phyloP scores from a whole-genome alignment of 2,329 filamentous ascomycete species.

The Aspergillus caelatus region DNA sequence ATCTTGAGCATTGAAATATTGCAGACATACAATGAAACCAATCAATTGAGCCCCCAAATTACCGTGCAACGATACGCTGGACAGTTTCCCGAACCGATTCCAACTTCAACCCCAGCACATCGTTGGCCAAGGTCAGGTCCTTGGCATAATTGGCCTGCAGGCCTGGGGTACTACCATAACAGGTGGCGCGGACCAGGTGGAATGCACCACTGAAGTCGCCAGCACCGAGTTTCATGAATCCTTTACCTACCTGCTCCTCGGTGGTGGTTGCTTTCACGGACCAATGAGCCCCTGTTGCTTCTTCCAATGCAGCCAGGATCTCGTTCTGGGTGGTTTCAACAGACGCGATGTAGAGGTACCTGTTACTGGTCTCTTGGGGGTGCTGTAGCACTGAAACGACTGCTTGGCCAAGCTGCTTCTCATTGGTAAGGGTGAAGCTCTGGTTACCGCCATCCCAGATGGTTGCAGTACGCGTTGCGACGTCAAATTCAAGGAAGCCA shows the following conservation, averaged over 20 bases:
- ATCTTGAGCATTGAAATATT: background rate
- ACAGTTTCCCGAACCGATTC: constrained; percentile 26
- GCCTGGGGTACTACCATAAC: constrained; percentile 20
- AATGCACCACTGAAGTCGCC: constrained; percentile 30
- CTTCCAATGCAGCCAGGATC: constrained; percentile 57
- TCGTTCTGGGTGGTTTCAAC: constrained; percentile 63
- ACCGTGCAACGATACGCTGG: constrained; percentile 10
- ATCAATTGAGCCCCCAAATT: background rate
- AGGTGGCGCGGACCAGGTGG: constrained; percentile 24
- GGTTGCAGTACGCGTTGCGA: constrained; percentile 52
- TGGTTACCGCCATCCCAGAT: constrained; percentile 62
- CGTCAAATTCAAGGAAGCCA: constrained; percentile 57
- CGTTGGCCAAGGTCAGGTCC: constrained; percentile 26
- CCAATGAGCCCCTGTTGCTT: constrained; percentile 56
- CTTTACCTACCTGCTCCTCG: constrained; percentile 22
- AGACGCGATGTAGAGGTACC: constrained; percentile 60
- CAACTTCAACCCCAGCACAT: constrained; percentile 23
- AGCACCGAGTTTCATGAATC: constrained; percentile 19
- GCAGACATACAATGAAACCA: background rate
- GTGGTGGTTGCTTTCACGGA: constrained; percentile 46
- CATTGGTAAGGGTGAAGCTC: constrained; percentile 55
- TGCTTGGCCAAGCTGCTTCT: constrained; percentile 55
- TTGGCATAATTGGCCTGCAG: constrained; percentile 28
- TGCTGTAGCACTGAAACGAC: constrained; percentile 55
- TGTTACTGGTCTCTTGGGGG: constrained; percentile 58